These are phyloP conservation scores for Proteromonas lacertae DNA, from an alignment of 352 stramenopile genomes.

Conservation along the genomic window DNA sequence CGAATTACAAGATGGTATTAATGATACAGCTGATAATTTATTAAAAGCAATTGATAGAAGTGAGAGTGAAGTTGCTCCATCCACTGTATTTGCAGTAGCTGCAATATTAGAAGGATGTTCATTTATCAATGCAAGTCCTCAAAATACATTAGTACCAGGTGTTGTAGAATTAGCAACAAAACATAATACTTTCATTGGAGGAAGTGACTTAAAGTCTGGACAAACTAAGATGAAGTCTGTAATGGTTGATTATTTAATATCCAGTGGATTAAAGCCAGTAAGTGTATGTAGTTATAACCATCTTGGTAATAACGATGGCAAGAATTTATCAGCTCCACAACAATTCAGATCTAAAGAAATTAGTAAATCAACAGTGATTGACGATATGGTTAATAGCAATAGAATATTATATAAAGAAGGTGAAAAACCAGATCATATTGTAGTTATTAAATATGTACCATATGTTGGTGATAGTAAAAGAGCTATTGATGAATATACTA, in stretches of 20 bases:
- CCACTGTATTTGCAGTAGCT: conserved; percentile 83
- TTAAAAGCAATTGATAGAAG: conserved; percentile 60
- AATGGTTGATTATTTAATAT: conserved; percentile 94
- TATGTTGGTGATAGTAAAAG: conserved; percentile 94
- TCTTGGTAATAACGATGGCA: conserved; percentile 97
- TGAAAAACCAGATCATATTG: conserved; percentile 92
- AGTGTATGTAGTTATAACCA: conserved; percentile 99
- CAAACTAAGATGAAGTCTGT: conserved; percentile 99
- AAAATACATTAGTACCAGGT: conserved; percentile 91
- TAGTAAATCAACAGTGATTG: conserved; percentile 91
- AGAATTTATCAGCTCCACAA: conserved; percentile 86
- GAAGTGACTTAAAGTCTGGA: conserved; percentile 96
- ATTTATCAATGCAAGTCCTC: conserved; percentile 95
- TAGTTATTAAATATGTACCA: conserved; percentile 96
- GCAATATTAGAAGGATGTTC: conserved; percentile 86
- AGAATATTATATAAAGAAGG: conserved; percentile 79
- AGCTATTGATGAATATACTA: conserved; percentile 97
- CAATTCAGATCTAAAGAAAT: conserved; percentile 99
- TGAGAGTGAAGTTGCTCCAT: conserved; percentile 37
- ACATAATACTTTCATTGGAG: conserved; percentile 78
- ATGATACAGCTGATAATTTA: conserved; percentile 86
- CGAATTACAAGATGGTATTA: conserved; percentile 77
- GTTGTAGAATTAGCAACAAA: conserved; percentile 66
- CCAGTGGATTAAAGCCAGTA: conserved; percentile 86
- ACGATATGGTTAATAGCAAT: conserved; percentile 83